These are phyloP conservation scores for Auricularia sp. DNA, from an alignment of 768 basidiomycete species.

Conservation along the genomic window DNA sequence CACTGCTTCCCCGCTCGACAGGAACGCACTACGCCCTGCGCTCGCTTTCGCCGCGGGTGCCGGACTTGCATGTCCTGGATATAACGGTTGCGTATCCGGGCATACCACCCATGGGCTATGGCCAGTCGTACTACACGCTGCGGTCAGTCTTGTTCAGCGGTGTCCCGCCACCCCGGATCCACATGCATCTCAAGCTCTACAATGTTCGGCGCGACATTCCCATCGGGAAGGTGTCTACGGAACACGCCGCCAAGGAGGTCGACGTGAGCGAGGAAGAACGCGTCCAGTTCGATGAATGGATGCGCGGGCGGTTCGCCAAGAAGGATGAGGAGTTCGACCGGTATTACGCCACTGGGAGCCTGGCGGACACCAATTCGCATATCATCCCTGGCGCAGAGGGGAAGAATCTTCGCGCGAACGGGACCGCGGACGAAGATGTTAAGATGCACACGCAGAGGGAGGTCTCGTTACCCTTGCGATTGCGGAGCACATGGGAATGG, in stretches of 20 bases:
- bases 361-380: slow-evolving; percentile 19
- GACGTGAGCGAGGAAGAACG: slow-evolving; percentile 53
- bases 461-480: slow-evolving; percentile 41
- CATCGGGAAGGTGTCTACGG: slow-evolving; percentile 47
- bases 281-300: slow-evolving; percentile 69
- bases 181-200: slow-evolving; percentile 79
- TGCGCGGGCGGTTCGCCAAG: slow-evolving; percentile 68
- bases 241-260: slow-evolving; percentile 23
- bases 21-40: slow-evolving; percentile 81
- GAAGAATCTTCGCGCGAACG: background rate
- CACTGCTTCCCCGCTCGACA: slow-evolving; percentile 86
- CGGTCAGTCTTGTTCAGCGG: slow-evolving; percentile 79
- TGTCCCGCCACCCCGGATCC: slow-evolving; percentile 72
- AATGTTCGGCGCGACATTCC: slow-evolving; percentile 58
- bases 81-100: slow-evolving; percentile 89
- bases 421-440: background rate
- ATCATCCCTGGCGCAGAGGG: background rate
- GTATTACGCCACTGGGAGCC: slow-evolving; percentile 47
- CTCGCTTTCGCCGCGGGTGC: slow-evolving; percentile 68
- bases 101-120: slow-evolving; percentile 70
- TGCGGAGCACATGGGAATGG: slow-evolving; percentile 46
- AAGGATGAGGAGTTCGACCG: slow-evolving; percentile 74
- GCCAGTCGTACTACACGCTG: slow-evolving; percentile 83
- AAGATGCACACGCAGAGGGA: background rate
- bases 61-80: slow-evolving; percentile 74